A percentile compares a stretch with the other conserved stretches of the same genome.
Conservation (phyloP, 768 basidiomycete genomes). For the Lentinus brumalis region DNA sequence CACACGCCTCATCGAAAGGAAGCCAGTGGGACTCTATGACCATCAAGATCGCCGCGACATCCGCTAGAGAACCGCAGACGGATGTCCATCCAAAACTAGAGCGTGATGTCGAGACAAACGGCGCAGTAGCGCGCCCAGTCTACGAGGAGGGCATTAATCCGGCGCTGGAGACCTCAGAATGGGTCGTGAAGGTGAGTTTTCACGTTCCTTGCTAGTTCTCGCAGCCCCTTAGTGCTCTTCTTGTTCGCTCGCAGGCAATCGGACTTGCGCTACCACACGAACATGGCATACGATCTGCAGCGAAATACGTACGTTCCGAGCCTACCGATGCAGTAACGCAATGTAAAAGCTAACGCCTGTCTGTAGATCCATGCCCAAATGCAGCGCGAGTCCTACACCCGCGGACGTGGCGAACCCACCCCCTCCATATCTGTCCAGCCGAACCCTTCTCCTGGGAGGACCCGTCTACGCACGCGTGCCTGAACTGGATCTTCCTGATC, state of each 20-base stretch:
- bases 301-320: slow-evolving; percentile 53
- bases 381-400: slow-evolving; percentile 66
- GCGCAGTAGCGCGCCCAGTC: no score
- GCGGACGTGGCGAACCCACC: slow-evolving; percentile 78
- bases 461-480: slow-evolving; percentile 54
- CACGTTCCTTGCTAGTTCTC: no score
- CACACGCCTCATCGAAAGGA: no score
- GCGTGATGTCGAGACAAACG: no score
- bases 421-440: slow-evolving; percentile 71
- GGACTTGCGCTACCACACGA: slow-evolving; percentile 61
- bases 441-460: slow-evolving; percentile 56
- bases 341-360: not conserved
- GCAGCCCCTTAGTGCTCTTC: not conserved
- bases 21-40: no score
- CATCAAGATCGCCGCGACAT: no score
- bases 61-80: no score
- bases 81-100: no score
- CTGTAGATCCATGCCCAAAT: slow-evolving; percentile 64
- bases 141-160: not conserved
- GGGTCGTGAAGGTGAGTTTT: not conserved
- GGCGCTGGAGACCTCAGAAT: not conserved
- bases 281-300: slow-evolving; percentile 62
- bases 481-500: slow-evolving; percentile 90
- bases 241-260: slow-evolving; percentile 46
- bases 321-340: slow-evolving; percentile 1